phyloP scores from a whole-genome alignment of 306 rosid genomes.

The Pyrus pyrifolia region DNA sequence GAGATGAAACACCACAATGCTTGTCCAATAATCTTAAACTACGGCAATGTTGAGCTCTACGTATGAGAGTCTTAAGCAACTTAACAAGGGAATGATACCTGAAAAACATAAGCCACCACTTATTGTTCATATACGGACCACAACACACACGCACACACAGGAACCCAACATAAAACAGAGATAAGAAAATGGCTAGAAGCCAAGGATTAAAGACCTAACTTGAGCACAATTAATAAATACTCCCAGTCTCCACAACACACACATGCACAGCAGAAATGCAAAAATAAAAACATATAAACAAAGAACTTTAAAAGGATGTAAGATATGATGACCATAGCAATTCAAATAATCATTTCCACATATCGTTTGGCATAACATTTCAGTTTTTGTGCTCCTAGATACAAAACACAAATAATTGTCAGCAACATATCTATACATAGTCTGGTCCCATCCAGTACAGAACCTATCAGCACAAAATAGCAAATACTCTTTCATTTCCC shows the following conservation, averaged over 20 bases:
- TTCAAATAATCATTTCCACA: neutral
- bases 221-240: neutral
- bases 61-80: slow-evolving; percentile 54
- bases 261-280: neutral
- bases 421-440: neutral
- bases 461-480: neutral
- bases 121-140: neutral
- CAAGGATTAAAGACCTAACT: neutral
- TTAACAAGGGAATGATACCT: slow-evolving; percentile 57
- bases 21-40: slow-evolving; percentile 53
- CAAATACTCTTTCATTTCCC: neutral
- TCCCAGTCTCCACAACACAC: neutral
- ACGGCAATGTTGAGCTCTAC: slow-evolving; percentile 46
- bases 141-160: neutral
- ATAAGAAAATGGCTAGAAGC: neutral
- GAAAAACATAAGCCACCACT: slow-evolving; percentile 22
- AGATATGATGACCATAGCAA: neutral
- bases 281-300: neutral
- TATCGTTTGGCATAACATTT: neutral
- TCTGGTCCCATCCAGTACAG: neutral
- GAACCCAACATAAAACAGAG: neutral
- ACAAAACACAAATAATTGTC: neutral
- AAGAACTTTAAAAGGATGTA: neutral
- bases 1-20: slow-evolving; percentile 53
- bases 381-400: neutral